Base-by-base conservation (phyloP, 2,329 filamentous ascomycete genomes). In the Penicillium sp. region DNA sequence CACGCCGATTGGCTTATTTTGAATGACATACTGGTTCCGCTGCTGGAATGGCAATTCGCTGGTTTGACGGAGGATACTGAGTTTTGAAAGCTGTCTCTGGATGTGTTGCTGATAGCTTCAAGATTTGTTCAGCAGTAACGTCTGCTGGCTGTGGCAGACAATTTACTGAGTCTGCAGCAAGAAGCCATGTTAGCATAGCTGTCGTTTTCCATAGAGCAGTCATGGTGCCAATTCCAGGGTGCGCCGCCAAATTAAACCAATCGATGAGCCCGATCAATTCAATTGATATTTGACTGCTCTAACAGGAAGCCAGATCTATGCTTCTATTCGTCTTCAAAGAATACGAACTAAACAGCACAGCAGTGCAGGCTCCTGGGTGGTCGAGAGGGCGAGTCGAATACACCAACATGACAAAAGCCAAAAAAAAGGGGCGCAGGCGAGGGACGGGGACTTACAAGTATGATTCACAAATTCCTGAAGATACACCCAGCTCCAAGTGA, bases 171-270 rank as follows among this genome's bases (percentile, higher is more conserved):
- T 73, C 72, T 71, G 72, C 63, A 30, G 70, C 66, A 40, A 77
- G 65, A 58, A 76, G 65, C 72, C 75, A 76, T 61, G 70, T 79
- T 68, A 79, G 76, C 69, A 77, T 65, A 42, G 67, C 62, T 60
- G 67, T 59, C n/a, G 65, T 61, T 57, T 67, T 68, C 73, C 67
- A 74, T 62, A 60, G 65, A 30, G 61, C 60, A 30, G 56, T 56
- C 56, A 60, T 61, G 15, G 15, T 54, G 28, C 47, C 24, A n/a
- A 55, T 33, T 28, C 42, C 33, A 35, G 53, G 53, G 59, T 40
- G 38, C 45, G 22, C 44, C 24, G 26, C 28, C 35, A 33, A 40
- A 38, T 33, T 35, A 19, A 35, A 17, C 22, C 28, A 58, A 35
- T 53, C 15, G 30, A 38, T 15, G 4, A 35, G n/a, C 3, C 1